These are phyloP conservation scores for Dovyalis caffra DNA, from an alignment of 345 rosid genomes.

Conservation along the genomic window DNA sequence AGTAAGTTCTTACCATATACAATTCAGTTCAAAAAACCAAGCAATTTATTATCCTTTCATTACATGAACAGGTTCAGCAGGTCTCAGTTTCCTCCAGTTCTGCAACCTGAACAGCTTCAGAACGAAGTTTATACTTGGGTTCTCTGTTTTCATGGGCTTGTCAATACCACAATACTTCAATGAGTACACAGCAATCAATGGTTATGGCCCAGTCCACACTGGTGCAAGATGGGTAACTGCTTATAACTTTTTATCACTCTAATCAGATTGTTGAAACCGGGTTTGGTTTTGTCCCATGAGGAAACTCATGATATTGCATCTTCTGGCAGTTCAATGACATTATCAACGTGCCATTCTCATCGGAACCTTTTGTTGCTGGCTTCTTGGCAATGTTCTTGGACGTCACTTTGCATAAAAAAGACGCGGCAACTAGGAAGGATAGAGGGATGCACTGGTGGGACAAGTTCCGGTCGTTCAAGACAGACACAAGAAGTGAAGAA, in stretches of 20 bases:
- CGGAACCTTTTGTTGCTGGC: constrained; percentile 86
- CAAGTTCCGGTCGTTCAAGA: constrained; percentile 74
- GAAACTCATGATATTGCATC: constrained; percentile 1
- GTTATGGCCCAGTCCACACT: constrained; percentile 38
- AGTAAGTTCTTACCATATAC: not conserved
- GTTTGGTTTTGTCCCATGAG: not conserved
- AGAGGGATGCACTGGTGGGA: constrained; percentile 95
- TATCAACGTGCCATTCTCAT: constrained; percentile 88
- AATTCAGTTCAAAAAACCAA: not conserved
- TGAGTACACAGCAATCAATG: constrained; percentile 35
- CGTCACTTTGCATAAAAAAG: constrained; percentile 55
- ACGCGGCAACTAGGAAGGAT: constrained; percentile 60
- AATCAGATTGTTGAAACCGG: not conserved
- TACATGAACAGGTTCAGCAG: constrained; percentile 28
- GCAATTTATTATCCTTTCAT: not conserved
- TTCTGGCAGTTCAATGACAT: constrained; percentile 89
- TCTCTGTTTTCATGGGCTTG: constrained; percentile 37
- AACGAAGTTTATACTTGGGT: constrained; percentile 34
- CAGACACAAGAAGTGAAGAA: constrained; percentile 91
- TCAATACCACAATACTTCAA: constrained; percentile 41
- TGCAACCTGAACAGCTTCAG: constrained; percentile 41
- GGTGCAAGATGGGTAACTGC: constrained; percentile 38
- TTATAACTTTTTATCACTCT: not conserved
- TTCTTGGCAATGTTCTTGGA: constrained; percentile 68
- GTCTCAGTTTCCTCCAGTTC: constrained; percentile 35